Evolutionary conservation across 2,329 filamentous ascomycete species (phyloP), one percentile per base, ranked within the genome.

Genomic region (Periconia sp.): DNA sequence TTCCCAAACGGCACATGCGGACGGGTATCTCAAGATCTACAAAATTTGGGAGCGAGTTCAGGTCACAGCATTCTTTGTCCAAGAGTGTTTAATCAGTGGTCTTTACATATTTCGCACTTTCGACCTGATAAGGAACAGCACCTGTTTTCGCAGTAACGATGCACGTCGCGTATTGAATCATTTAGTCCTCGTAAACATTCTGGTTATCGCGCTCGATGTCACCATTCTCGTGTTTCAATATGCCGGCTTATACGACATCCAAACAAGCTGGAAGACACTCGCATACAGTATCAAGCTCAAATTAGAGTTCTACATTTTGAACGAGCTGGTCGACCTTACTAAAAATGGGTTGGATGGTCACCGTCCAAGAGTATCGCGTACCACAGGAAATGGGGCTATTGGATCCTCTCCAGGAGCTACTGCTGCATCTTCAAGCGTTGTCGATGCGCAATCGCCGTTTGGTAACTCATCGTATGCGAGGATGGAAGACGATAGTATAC

Each of bases 271-370:
- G 37, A 71, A 71, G 43, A 60, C 46, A 10, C 65, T 70, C 24
- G 61, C 69, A 8, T 73, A 73, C 51, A 65, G 64, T 43, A 50
- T 72, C 43, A 73, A 73, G 52, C 60, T 78, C 19, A 76, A 78
- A 50, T 67, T 79, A 13, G 80, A 82, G 56, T 73, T 75, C 45
- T 73, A 74, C 15, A 73, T 82, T 39, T 61, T 83, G 13, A 70
- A 78, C 34, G 33, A 22, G 28, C 49, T 52, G 5, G 29, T 53
- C 16, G 25, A 25, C 25, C n/a, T n/a, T n/a, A n/a, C n/a, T n/a
- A n/a, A n/a, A n/a, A n/a, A n/a, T n/a, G n/a, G n/a, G n/a, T n/a
- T n/a, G n/a, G n/a, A n/a, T n/a, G n/a, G n/a, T n/a, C n/a, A n/a
- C n/a, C n/a, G n/a, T n/a, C n/a, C n/a, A n/a, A n/a, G n/a, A n/a